Evolutionary conservation across 345 rosid genomes (phyloP).

Genomic region (Moricandia moricandioides): DNA sequence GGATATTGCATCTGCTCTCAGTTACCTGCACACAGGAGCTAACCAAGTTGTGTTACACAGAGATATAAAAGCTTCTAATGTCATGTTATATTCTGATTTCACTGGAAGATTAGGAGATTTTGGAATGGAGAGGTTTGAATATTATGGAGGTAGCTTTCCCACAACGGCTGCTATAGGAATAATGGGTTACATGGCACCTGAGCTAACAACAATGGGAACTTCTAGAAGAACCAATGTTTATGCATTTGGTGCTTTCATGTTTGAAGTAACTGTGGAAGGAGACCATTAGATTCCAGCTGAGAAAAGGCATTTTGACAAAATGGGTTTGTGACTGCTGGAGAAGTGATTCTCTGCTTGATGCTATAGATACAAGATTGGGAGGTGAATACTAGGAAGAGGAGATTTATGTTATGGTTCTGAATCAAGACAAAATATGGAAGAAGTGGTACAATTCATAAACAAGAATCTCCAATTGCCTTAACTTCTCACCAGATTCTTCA

Average conservation of each 20-base stretch:
- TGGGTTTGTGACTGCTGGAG: too few species aligned
- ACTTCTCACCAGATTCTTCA: too few species aligned
- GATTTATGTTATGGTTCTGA: too few species aligned
- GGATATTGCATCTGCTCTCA: slow-evolving; percentile 27
- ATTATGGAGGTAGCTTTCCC: neutral
- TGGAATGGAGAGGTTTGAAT: neutral
- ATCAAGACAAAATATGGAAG: too few species aligned
- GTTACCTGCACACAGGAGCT: slow-evolving; percentile 42
- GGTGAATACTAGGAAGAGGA: too few species aligned
- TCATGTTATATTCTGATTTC: neutral
- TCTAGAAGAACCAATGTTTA: neutral
- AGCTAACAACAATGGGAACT: neutral
- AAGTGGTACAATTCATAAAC: too few species aligned
- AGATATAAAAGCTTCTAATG: neutral
- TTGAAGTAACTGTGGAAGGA: neutral
- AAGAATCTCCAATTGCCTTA: too few species aligned
- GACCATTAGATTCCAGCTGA: neutral
- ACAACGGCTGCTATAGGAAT: neutral
- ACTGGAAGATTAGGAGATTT: neutral
- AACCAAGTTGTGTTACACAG: neutral
- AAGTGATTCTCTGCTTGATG: too few species aligned
- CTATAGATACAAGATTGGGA: too few species aligned
- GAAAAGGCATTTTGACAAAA: neutral
- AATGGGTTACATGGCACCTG: neutral
- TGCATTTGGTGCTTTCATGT: neutral